Percentiles rank a stretch among this genome's conserved stretches.
These are phyloP conservation scores for Fraxinus anomala DNA, from an alignment of 257 asterid species.

Conservation along the genomic window DNA sequence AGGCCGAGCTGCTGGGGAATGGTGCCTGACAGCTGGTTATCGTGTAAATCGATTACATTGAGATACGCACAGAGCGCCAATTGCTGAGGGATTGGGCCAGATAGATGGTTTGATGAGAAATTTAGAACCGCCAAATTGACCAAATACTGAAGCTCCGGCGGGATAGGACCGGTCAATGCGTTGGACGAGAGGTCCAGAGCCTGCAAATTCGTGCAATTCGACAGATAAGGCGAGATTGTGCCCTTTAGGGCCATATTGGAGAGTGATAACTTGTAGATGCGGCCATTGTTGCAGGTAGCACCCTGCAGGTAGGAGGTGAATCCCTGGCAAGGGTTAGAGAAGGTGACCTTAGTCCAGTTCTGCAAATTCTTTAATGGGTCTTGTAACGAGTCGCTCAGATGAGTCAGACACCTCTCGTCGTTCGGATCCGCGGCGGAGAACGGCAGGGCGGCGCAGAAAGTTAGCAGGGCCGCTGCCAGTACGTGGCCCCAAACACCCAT, in stretches of 20 bases:
- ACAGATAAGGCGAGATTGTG: constrained; percentile 79
- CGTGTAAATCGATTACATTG: constrained; percentile 88
- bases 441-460: constrained; percentile 30
- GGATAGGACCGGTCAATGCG: constrained; percentile 72
- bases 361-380: too few species aligned
- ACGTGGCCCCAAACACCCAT: constrained; percentile 44
- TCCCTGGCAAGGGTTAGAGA: constrained; percentile 76
- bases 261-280: constrained; percentile 82
- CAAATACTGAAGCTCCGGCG: constrained; percentile 62
- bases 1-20: constrained; percentile 86
- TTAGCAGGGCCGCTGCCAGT: constrained; percentile 31
- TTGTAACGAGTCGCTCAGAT: too few species aligned
- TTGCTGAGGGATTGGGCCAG: constrained; percentile 70
- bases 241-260: constrained; percentile 68
- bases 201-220: constrained; percentile 88
- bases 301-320: constrained; percentile 74
- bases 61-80: constrained; percentile 79
- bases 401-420: too few species aligned
- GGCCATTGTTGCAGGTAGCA: constrained; percentile 95
- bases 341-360: constrained; percentile 22
- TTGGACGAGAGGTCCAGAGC: constrained; percentile 89
- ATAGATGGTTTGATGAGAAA: constrained; percentile 65
- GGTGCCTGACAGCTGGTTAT: constrained; percentile 60
- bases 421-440: too few species aligned
- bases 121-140: constrained; percentile 87